Evolutionary conservation across 768 basidiomycete species (phyloP), one percentile per base, ranked within the genome.

Genomic region (Sarcomyxa edulis): DNA sequence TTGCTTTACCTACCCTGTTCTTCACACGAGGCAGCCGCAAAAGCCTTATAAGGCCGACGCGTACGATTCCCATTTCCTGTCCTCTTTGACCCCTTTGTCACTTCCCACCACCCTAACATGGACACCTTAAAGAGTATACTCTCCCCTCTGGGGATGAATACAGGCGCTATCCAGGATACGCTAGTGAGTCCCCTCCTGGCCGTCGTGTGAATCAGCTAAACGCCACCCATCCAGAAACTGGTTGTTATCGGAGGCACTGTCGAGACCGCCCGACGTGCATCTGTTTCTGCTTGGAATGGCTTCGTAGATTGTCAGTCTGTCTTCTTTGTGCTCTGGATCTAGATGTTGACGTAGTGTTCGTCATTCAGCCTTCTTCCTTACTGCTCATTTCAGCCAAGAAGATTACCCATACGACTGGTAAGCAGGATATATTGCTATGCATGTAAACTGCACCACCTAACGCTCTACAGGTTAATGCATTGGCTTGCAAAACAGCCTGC

Each of bases 401-500:
- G 89, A 91, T 51, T 89, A 86, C 46, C 85, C 86, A 5, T 88
- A 87, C 52, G 86, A 89, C 54, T 89, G 87, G 86, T 86, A 56
- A 39, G 63, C 49, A 40, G 9, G 25, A 23, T 33, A 38, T 38
- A 30, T 29, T n/a, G n/a, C n/a, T n/a, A n/a, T n/a, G n/a, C n/a
- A n/a, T n/a, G n/a, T n/a, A n/a, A n/a, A n/a, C n/a, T n/a, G n/a
- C n/a, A n/a, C n/a, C n/a, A n/a, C n/a, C n/a, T n/a, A n/a, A n/a
- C n/a, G n/a, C n/a, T n/a, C 36, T 19, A 27, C 39, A 88, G 85
- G 87, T 58, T 90, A 48, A 87, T 89, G 84, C 84, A 91, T 51
- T 91, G 88, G 89, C 69, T 91, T 32, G 71, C 84, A 16, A 91
- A 90, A 74, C 89, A 91, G 83, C 89, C 89, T 9, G 84, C 88